Base-by-base conservation (phyloP, 2,329 filamentous ascomycete species). In the Diplodia scrobiculata region DNA sequence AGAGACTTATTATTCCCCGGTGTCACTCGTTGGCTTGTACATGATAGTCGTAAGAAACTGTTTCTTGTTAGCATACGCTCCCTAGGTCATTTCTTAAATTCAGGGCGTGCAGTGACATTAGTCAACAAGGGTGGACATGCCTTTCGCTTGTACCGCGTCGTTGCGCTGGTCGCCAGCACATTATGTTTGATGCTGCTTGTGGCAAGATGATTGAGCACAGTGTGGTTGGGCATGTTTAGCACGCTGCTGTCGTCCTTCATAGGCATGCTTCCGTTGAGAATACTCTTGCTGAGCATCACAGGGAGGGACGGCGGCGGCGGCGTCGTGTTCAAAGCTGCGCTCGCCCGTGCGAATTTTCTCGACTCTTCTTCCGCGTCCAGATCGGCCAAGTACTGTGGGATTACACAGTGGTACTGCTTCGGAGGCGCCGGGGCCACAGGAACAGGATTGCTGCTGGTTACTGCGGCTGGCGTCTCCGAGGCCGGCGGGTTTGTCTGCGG, bases 221-320 rank as follows among this genome's bases (percentile, higher is more conserved):
- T 97, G 74, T 99, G 94, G 73, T 98, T 99, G 14, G 95, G 95
- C 85, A 97, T 94, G 71, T 92, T 95, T 69, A 99, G 81, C 68
- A 99, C 95, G 79, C 93, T 97, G 78, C 94, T 97, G 79, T 99
- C 95, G 76, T 99, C 95, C 81, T 98, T 98, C 84, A 97, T 92
- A 6, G 94, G 88, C 29, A 91, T 92, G 2, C 88, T 89, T 58
- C 91, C 91, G 77, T 99, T 99, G 70, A 99, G 80, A 67, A 99
- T 97, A 36, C 93, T 95, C 80, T 97, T 97, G 71, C 90, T 91
- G 59, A 99, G 81, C 80, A 98, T 98, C 58, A 95, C 87, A 0
- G 95, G 95, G 52, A 99, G 83, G 70, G 86, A 88, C 0, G 95
- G 95, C 5, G 95, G 94, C 27, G 88, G 87, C 0, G 92, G 88